Percentiles rank a stretch among this genome's conserved stretches.
Conservation (phyloP, 2,329 filamentous ascomycete species). For the Apiospora aurea region DNA sequence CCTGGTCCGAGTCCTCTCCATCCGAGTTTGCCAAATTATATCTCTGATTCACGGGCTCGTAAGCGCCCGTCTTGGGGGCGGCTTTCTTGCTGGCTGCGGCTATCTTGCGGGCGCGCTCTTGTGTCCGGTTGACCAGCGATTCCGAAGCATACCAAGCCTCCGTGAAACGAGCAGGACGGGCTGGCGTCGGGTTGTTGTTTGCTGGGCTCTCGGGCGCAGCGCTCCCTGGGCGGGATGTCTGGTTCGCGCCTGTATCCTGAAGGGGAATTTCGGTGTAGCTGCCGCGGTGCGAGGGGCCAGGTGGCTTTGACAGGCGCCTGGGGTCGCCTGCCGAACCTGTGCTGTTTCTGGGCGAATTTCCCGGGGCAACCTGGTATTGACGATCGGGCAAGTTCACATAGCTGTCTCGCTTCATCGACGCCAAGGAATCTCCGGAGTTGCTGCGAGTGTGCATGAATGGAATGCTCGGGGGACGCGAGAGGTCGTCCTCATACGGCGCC, state of each 20-base stretch:
- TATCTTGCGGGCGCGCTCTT: conserved; percentile 56
- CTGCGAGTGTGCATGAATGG: conserved; percentile 83
- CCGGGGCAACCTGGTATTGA: conserved; percentile 59
- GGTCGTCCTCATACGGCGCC: conserved; percentile 49
- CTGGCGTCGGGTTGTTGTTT: conserved; percentile 39
- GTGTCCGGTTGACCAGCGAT: conserved; percentile 60
- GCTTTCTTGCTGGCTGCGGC: conserved; percentile 42
- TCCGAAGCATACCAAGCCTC: conserved; percentile 64
- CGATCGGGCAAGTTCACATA: conserved; percentile 61
- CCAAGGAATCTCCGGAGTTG: conserved; percentile 64
- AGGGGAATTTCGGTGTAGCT: conserved; percentile 60
- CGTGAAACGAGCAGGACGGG: conserved; percentile 55
- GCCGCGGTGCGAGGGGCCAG: conserved; percentile 44
- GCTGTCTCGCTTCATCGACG: conserved; percentile 59
- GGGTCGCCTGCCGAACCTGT: conserved; percentile 50
- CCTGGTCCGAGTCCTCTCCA: conserved; percentile 35
- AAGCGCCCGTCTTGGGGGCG: conserved; percentile 45
- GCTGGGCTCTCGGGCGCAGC: background rate
- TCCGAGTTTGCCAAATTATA: conserved; percentile 45
- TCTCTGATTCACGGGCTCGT: conserved; percentile 55
- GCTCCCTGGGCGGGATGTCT: conserved; percentile 21
- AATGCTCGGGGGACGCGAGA: conserved; percentile 62
- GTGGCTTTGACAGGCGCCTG: conserved; percentile 54
- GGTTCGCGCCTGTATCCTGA: conserved; percentile 45
- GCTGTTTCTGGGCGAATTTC: conserved; percentile 51